phyloP scores from a whole-genome alignment of 2,329 filamentous ascomycete species.

The Fusarium drepaniforme region DNA sequence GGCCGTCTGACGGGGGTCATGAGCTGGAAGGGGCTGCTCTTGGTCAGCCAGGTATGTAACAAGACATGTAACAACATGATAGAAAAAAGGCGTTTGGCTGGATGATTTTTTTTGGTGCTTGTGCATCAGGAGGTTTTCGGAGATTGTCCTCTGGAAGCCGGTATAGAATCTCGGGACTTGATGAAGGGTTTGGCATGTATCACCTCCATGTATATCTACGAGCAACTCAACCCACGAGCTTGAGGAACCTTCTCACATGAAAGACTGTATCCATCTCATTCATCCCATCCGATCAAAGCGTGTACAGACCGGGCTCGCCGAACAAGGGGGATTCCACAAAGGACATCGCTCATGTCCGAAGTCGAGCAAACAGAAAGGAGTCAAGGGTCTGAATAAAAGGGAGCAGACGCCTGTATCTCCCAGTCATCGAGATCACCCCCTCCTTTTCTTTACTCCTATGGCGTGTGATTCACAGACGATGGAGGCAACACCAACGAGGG shows the following conservation, averaged over 20 bases:
- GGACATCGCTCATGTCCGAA: background rate
- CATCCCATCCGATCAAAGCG: background rate
- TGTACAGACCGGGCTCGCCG: background rate
- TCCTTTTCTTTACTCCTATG: background rate
- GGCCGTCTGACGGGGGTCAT: constrained; percentile 30
- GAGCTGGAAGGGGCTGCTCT: constrained; percentile 4
- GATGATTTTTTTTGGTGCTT: background rate
- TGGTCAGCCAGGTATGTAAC: constrained; percentile 21
- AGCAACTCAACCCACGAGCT: constrained; percentile 17
- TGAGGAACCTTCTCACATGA: background rate
- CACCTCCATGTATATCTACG: background rate
- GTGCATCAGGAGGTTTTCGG: constrained; percentile 3
- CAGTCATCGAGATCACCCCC: constrained; percentile 25
- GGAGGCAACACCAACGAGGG: constrained; percentile 2
- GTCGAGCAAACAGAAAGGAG: background rate
- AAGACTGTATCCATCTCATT: background rate
- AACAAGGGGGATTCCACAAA: background rate
- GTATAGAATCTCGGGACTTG: background rate
- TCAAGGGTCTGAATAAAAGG: background rate
- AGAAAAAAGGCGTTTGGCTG: constrained; percentile 20
- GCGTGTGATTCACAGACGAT: constrained; percentile 25
- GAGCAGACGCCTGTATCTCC: background rate
- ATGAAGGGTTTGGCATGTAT: constrained; percentile 4
- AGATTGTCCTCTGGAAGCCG: constrained; percentile 23
- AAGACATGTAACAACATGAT: constrained; percentile 26